Base-by-base conservation (phyloP, 345 rosid genomes). In the Raphanus raphanistrum region DNA sequence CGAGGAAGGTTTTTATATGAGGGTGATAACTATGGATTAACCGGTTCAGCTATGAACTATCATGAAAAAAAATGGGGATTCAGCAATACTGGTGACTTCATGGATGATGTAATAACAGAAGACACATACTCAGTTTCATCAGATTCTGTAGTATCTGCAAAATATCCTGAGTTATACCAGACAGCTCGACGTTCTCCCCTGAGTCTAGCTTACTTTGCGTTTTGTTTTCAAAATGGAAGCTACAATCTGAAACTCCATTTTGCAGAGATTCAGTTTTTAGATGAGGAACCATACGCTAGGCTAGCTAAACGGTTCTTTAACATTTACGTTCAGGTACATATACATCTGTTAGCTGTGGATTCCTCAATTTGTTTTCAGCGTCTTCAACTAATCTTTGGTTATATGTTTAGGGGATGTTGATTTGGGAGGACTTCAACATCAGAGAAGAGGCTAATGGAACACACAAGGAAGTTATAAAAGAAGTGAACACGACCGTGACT, bases 211-310 rank as follows among this genome's bases (percentile, higher is more conserved):
- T 92, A 89, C 80, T 84, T 80, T 66, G 89, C 79, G 0, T 84
- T 85, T 68, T 92, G 97, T 80, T 78, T 90, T 35, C 68, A 62
- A 48, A 88, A 84, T 65, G 90, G 89, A 63, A 88, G 60, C 28
- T 92, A 90, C 85, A 83, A 80, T 5, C 91, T 92, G 27, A 86
- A 43, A 48, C 96, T 92, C 26, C 89, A 65, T 75, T 91, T 91
- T 70, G 84, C 90, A 0, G 93, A 91, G 87, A 89, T 89, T 71
- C 80, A 78, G 71, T 89, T 92, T 72, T 79, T 82, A 38, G 79
- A 82, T 68, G 84, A 81, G 5, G 81, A 67, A 38, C 81, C 84
- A 6, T 88, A 74, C 29, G 28, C n/a, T 65, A 87, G 87, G 72
- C 82, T 88, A 1, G 98, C 89, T 1, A 88, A 71, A 67, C 86